Percentiles rank a stretch among this genome's conserved stretches.
Evolutionary conservation across 2,329 filamentous ascomycete species (phyloP).

Genomic region (Phyllosticta capitalensis): DNA sequence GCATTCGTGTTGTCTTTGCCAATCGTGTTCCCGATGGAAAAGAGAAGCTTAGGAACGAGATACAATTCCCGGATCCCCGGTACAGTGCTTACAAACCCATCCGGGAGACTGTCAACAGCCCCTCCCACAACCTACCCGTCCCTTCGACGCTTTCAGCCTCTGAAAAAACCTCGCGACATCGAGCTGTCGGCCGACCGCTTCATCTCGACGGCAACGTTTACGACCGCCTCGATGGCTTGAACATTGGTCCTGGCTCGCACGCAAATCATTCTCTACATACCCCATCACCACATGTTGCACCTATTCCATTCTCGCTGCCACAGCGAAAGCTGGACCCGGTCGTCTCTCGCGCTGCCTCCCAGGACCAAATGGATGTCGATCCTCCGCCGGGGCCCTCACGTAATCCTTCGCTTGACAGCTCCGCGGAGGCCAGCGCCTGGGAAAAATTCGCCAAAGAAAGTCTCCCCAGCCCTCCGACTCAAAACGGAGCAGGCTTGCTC

Average conservation of each 20-base stretch:
- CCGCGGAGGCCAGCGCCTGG: conserved; percentile 35
- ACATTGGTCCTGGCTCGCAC: background rate
- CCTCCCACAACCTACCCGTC: conserved; percentile 12
- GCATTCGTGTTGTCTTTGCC: conserved; percentile 87
- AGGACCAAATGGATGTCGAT: conserved; percentile 15
- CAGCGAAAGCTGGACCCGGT: conserved; percentile 15
- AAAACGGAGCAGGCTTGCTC: conserved; percentile 55
- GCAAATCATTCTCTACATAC: background rate
- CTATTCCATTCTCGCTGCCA: conserved; percentile 17
- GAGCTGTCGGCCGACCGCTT: conserved; percentile 25
- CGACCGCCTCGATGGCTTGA: conserved; percentile 14
- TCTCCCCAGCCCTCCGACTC: conserved; percentile 51
- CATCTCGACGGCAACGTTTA: conserved; percentile 23
- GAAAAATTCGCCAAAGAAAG: conserved; percentile 41
- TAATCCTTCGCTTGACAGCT: background rate
- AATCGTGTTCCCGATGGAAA: conserved; percentile 94
- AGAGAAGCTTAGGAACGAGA: conserved; percentile 82
- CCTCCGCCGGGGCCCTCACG: conserved; percentile 3
- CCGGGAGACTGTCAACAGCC: conserved; percentile 28
- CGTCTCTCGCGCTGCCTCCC: conserved; percentile 20
- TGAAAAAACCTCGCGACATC: conserved; percentile 22
- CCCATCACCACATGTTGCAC: conserved; percentile 13
- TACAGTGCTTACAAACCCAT: conserved; percentile 74
- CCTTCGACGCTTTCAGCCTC: conserved; percentile 16
- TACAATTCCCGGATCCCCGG: conserved; percentile 76